Base-by-base conservation (phyloP, 2,329 filamentous ascomycete species). In the Pseudopyrenochaeta lycopersici region DNA sequence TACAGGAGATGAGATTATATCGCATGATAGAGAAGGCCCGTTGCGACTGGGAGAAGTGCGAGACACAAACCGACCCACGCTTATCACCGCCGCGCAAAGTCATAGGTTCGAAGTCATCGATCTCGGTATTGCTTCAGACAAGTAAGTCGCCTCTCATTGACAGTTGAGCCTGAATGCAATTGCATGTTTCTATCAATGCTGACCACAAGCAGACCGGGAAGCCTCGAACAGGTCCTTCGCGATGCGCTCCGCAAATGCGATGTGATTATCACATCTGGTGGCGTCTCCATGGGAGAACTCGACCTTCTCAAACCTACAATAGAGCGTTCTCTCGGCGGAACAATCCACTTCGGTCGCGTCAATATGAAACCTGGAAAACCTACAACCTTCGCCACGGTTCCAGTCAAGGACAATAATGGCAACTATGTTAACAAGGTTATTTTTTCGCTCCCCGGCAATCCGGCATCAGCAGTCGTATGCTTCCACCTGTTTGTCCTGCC, bases 291-390 rank as follows among this genome's bases (percentile, higher is more conserved):
- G 95, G 95, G 95, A 51, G 95, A 99, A 77, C 86, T 97, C 2
- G 95, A 99, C 75, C 88, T 99, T 7, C 85, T 99, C 17, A 99
- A 99, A 74, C 94, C 95, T 0, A 98, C 94, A 0, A 91, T 99
- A 66, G 95, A 98, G 79, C 89, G 94, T 36, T 83, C 88, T 1
- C 85, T 99, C 1, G 92, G 92, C 51, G 95, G 95, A 7, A 95
- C 89, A 0, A 97, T 99, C 62, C 95, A 97, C 76, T 99, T 99
- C 66, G 95, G 95, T 20, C 89, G 95, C 2, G 95, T 99, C 2
- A 86, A 89, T 49, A 98, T 99, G 95, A 99, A 99, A 80, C 95
- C 95, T 0, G 95, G 95, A 4, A 99, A 98, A 77, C 95, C 95
- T 2, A 97, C 93, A 0, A 99, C 95, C 0, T 99, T 99, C 74